These are phyloP conservation scores for Rhazya stricta DNA, from an alignment of 257 asterid genomes.

Conservation along the genomic window DNA sequence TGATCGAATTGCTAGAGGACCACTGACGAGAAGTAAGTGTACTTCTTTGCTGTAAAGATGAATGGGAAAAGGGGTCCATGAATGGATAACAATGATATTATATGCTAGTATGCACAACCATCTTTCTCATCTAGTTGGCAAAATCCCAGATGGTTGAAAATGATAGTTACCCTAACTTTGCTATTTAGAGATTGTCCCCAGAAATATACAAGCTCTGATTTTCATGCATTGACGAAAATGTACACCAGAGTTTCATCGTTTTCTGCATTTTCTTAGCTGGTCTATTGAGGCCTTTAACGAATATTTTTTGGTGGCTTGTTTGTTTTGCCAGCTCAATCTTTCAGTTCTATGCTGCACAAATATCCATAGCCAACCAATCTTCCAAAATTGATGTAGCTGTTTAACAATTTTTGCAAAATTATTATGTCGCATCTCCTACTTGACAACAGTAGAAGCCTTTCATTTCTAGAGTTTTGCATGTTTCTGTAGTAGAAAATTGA, in stretches of 20 bases:
- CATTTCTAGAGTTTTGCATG: background rate
- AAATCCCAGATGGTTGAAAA: conserved; percentile 3
- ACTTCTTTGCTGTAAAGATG: background rate
- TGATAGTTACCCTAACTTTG: conserved; percentile 7
- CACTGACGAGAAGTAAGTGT: background rate
- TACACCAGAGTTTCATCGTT: background rate
- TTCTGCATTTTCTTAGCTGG: conserved; percentile 5
- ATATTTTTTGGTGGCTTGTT: background rate
- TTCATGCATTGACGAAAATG: background rate
- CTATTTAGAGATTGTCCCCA: background rate
- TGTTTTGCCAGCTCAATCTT: background rate
- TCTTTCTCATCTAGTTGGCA: conserved; percentile 9
- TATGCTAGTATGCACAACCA: too few relatives aligned
- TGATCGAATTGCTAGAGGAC: background rate
- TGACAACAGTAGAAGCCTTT: background rate
- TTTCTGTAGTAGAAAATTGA: background rate
- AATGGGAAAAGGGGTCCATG: background rate
- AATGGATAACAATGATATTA: background rate
- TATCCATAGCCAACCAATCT: background rate
- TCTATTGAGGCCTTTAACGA: background rate
- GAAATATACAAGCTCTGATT: background rate
- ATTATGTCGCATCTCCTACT: too few relatives aligned
- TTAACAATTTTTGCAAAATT: background rate
- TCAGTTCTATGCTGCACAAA: background rate
- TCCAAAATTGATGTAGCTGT: background rate